Conservation (phyloP, 2,329 filamentous ascomycete species). For the Aspergillus proliferans region DNA sequence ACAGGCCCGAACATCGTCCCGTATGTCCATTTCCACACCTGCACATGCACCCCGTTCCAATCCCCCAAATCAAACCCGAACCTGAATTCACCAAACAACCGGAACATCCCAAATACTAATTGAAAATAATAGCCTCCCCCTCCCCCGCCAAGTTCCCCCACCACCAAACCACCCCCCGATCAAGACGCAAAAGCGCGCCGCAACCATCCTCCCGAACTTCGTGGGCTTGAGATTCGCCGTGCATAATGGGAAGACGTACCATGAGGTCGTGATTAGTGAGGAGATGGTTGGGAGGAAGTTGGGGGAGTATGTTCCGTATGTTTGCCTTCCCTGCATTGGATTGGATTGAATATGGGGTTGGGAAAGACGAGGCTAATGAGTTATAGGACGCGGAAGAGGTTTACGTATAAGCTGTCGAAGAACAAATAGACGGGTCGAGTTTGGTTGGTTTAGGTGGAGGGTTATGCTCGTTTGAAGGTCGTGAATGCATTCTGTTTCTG, state of each 20-base stretch:
- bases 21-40: conserved; percentile 43
- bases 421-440: conserved; percentile 49
- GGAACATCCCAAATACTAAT: background rate
- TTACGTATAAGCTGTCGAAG: conserved; percentile 65
- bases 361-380: background rate
- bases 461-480: background rate
- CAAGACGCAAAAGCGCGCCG: conserved; percentile 77
- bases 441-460: background rate
- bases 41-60: background rate
- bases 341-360: background rate
- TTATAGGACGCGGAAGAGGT: conserved; percentile 59
- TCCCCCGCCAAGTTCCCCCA: conserved; percentile 42
- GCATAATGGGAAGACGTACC: conserved; percentile 84
- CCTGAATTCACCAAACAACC: background rate
- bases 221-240: conserved; percentile 84
- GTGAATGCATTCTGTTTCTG: background rate
- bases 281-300: conserved; percentile 96
- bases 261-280: conserved; percentile 77
- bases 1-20: conserved; percentile 64
- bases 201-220: conserved; percentile 87
- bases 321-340: conserved; percentile 18
- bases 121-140: conserved; percentile 28
- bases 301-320: conserved; percentile 84
- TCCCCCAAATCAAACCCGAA: background rate
- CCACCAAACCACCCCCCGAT: conserved; percentile 65